Percentiles rank a stretch among this genome's conserved stretches.
phyloP scores from a whole-genome alignment of 1,139 yeast genomes.

The Pneumocystis carinii region DNA sequence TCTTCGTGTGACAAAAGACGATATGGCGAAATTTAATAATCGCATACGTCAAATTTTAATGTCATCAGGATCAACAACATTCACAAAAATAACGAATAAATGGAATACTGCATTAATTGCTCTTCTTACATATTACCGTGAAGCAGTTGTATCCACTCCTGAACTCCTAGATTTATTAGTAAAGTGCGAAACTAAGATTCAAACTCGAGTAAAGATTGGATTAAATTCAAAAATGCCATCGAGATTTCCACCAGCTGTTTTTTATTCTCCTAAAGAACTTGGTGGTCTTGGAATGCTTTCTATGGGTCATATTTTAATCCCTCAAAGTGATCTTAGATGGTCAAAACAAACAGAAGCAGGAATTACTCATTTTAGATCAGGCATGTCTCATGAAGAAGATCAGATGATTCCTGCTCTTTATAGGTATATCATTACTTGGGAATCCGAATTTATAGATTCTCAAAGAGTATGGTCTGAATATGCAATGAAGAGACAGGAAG shows the following conservation, averaged over 20 bases:
- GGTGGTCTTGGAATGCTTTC: constrained; percentile 97
- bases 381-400: constrained; percentile 64
- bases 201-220: constrained; percentile 87
- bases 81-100: constrained; percentile 83
- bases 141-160: constrained; percentile 79
- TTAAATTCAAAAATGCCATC: constrained; percentile 97
- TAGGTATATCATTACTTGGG: constrained; percentile 91
- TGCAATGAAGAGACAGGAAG: constrained; percentile 78
- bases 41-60: constrained; percentile 78
- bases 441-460: constrained; percentile 83
- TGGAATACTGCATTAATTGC: constrained; percentile 93
- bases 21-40: constrained; percentile 65
- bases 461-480: constrained; percentile 97
- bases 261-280: constrained; percentile 89
- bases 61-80: constrained; percentile 93
- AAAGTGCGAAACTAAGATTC: constrained; percentile 84
- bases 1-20: constrained; percentile 67
- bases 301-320: constrained; percentile 89
- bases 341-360: constrained; percentile 91
- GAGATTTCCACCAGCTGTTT: constrained; percentile 96
- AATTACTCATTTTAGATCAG: constrained; percentile 84
- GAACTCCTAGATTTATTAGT: constrained; percentile 66
- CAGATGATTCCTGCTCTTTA: constrained; percentile 83
- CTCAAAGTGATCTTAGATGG: constrained; percentile 84
- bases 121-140: constrained; percentile 76